phyloP scores from a whole-genome alignment of 805 yeast genomes.

The Yarrowia sp. region DNA sequence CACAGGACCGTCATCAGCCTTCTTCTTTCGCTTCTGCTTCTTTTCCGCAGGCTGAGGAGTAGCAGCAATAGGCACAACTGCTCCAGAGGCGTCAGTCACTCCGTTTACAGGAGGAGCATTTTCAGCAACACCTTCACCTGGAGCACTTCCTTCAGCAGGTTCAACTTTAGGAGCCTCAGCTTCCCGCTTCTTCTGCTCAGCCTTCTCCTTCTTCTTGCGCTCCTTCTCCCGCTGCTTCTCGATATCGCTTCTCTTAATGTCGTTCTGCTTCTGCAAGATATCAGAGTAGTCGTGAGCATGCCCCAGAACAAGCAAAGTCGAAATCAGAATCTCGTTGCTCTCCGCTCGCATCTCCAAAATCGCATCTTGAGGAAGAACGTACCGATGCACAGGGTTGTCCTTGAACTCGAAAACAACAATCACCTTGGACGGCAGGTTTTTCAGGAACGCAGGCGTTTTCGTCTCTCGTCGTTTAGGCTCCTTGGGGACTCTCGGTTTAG shows the following conservation, averaged over 20 bases:
- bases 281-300: constrained; percentile 22
- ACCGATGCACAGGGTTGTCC: constrained; percentile 76
- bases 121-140: too few relatives aligned
- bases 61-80: neutral
- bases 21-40: constrained; percentile 22
- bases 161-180: neutral
- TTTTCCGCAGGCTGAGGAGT: neutral
- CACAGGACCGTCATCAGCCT: constrained; percentile 25
- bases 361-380: constrained; percentile 70
- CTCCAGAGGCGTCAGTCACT: neutral
- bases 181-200: constrained; percentile 1
- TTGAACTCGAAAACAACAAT: constrained; percentile 80
- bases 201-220: constrained; percentile 33
- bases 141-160: neutral
- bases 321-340: constrained; percentile 41
- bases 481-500: constrained; percentile 25
- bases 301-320: constrained; percentile 39
- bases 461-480: constrained; percentile 24
- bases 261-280: constrained; percentile 35
- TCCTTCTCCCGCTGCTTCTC: constrained; percentile 34
- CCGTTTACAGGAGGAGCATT: too few relatives aligned
- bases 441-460: constrained; percentile 25
- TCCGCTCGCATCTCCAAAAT: constrained; percentile 53
- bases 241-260: constrained; percentile 33
- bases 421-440: constrained; percentile 41